These are phyloP conservation scores for Exophiala sideris DNA, from an alignment of 2,329 filamentous ascomycete genomes.

Conservation along the genomic window DNA sequence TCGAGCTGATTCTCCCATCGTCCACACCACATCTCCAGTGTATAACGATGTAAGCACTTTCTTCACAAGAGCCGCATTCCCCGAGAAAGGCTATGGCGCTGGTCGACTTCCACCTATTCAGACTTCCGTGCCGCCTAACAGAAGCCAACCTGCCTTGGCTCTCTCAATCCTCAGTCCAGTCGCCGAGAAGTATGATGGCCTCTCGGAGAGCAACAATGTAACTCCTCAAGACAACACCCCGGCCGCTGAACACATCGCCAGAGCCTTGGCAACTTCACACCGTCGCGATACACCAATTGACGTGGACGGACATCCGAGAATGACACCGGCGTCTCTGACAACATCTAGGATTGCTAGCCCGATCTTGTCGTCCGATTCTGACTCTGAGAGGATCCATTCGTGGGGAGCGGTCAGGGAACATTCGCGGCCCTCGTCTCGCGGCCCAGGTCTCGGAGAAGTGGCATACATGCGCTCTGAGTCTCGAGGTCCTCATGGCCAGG, in stretches of 20 bases:
- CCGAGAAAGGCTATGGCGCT: conserved; percentile 74
- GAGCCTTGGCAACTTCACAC: not conserved
- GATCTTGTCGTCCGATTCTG: conserved; percentile 2
- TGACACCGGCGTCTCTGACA: not conserved
- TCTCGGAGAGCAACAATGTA: conserved; percentile 18
- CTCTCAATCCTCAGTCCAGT: conserved; percentile 22
- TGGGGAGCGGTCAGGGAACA: not conserved
- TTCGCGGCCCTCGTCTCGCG: conserved; percentile 17
- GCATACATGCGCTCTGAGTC: conserved; percentile 18
- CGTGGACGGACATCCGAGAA: not conserved
- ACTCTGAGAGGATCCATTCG: conserved; percentile 3
- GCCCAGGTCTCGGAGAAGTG: conserved; percentile 17
- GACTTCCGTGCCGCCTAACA: conserved; percentile 56
- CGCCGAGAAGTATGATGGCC: conserved; percentile 18
- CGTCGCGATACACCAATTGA: conserved; percentile 1
- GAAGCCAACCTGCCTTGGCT: conserved; percentile 20
- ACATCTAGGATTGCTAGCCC: conserved; percentile 10
- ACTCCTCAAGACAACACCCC: conserved; percentile 20
- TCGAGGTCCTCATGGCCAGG: not conserved
- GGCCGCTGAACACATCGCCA: conserved; percentile 4
- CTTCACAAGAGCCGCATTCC: conserved; percentile 47
- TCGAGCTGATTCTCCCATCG: conserved; percentile 11
- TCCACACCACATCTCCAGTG: conserved; percentile 18
- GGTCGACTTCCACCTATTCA: conserved; percentile 81
- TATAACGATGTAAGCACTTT: conserved; percentile 21